Conservation (phyloP, 148 eudicot genomes). For the Pouteria glomerata region DNA sequence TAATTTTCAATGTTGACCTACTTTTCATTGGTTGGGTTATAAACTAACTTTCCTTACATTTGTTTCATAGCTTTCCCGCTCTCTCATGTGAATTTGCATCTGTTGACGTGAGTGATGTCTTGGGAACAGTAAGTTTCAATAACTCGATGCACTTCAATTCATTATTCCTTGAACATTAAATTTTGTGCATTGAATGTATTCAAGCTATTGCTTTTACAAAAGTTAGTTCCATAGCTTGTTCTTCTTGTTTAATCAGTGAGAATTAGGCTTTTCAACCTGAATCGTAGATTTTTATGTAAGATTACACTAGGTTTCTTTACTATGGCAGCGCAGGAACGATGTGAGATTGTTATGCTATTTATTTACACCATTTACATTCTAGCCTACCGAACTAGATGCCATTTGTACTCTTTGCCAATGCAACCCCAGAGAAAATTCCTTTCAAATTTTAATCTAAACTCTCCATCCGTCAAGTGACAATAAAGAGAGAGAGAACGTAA, state of each 20-base stretch:
- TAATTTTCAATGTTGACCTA: neutral
- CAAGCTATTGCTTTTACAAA: neutral
- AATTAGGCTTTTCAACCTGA: neutral
- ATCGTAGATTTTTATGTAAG: neutral
- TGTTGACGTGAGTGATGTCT: slow-evolving; percentile 87
- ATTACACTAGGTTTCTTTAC: too few relatives aligned
- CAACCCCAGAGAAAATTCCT: too few relatives aligned
- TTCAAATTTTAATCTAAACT: too few relatives aligned
- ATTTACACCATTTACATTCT: neutral
- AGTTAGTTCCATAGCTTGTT: neutral
- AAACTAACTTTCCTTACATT: slow-evolving; percentile 14
- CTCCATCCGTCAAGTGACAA: too few relatives aligned
- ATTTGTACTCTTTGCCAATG: too few relatives aligned
- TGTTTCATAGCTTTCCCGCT: slow-evolving; percentile 73
- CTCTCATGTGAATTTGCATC: slow-evolving; percentile 98
- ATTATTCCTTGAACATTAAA: slow-evolving; percentile 2
- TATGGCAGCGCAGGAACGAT: neutral
- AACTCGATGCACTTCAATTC: slow-evolving; percentile 14
- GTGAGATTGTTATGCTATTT: neutral
- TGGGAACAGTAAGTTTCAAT: slow-evolving; percentile 83
- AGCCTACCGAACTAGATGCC: neutral
- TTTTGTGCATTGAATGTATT: neutral
- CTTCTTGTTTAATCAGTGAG: neutral
- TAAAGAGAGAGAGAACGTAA: too few relatives aligned
- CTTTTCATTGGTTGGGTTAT: neutral